phyloP scores from a whole-genome alignment of 2,329 filamentous ascomycete species.

The Sporothrix pallida region DNA sequence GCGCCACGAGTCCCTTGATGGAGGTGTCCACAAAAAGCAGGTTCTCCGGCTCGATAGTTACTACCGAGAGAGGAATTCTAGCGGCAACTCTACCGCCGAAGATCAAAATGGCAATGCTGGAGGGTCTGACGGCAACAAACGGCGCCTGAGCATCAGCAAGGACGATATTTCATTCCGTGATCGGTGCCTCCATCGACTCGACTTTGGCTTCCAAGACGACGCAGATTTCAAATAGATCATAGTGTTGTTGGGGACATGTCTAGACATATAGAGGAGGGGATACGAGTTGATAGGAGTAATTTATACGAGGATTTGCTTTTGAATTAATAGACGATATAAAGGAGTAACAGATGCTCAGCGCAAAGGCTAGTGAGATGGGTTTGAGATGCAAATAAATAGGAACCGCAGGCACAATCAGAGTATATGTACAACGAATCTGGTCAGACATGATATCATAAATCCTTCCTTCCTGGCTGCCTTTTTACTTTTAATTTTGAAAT shows the following conservation, averaged over 20 bases:
- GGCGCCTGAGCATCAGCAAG: too few relatives aligned
- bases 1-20: neutral
- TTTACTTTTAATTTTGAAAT: neutral
- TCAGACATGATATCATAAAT: neutral
- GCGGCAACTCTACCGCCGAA: neutral
- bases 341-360: neutral
- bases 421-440: neutral
- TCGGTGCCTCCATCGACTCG: conserved; percentile 35
- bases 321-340: too few relatives aligned
- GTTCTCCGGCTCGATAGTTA: too few relatives aligned
- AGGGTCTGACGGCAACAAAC: neutral
- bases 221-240: conserved; percentile 27
- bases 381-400: neutral
- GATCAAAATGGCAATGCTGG: neutral
- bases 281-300: too few relatives aligned
- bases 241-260: too few relatives aligned
- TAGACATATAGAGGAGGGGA: too few relatives aligned
- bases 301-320: neutral
- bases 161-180: neutral
- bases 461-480: neutral
- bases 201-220: conserved; percentile 32
- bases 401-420: neutral
- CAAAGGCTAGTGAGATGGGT: too few relatives aligned
- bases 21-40: too few relatives aligned
- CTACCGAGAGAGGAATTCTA: too few relatives aligned